A percentile compares a stretch with the other conserved stretches of the same genome.
Conservation (phyloP, 2,329 filamentous ascomycete species). For the Monosporascus sp. region DNA sequence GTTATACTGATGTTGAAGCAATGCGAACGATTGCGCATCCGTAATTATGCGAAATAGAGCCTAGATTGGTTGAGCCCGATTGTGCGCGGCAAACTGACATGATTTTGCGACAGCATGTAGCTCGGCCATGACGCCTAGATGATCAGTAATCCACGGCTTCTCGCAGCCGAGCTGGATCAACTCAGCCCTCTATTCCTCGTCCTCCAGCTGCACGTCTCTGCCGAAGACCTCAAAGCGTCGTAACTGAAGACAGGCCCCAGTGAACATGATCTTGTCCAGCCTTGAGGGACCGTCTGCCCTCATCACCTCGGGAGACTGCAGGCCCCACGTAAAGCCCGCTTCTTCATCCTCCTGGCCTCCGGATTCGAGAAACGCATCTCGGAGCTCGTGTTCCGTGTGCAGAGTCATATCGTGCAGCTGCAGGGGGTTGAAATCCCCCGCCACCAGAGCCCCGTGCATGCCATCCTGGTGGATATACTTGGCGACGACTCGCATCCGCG, state of each 20-base stretch:
- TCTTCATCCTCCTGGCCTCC: constrained; percentile 46
- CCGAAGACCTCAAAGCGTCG: constrained; percentile 42
- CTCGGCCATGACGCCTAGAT: constrained; percentile 37
- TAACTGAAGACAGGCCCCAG: constrained; percentile 30
- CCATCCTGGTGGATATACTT: constrained; percentile 33
- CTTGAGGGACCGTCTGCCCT: constrained; percentile 39
- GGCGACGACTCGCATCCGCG: constrained; percentile 40
- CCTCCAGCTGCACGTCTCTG: constrained; percentile 34
- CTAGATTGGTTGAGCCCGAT: too few relatives aligned
- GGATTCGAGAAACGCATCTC: constrained; percentile 46
- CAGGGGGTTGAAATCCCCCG: constrained; percentile 55
- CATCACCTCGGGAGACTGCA: constrained; percentile 38
- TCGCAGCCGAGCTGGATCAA: constrained; percentile 26
- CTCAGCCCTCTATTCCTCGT: constrained; percentile 27
- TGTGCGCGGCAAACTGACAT: too few relatives aligned
- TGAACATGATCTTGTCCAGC: constrained; percentile 46
- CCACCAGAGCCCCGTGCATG: constrained; percentile 37
- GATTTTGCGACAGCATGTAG: neutral
- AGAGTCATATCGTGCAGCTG: constrained; percentile 45
- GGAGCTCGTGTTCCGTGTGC: constrained; percentile 40
- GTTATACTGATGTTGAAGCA: too few relatives aligned
- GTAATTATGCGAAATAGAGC: too few relatives aligned
- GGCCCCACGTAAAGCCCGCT: constrained; percentile 52
- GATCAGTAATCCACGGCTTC: constrained; percentile 45
- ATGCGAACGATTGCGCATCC: too few relatives aligned